A percentile compares a stretch with the other conserved stretches of the same genome.
Conservation (phyloP, 2,329 filamentous ascomycete species). For the Alternaria metachromatica region DNA sequence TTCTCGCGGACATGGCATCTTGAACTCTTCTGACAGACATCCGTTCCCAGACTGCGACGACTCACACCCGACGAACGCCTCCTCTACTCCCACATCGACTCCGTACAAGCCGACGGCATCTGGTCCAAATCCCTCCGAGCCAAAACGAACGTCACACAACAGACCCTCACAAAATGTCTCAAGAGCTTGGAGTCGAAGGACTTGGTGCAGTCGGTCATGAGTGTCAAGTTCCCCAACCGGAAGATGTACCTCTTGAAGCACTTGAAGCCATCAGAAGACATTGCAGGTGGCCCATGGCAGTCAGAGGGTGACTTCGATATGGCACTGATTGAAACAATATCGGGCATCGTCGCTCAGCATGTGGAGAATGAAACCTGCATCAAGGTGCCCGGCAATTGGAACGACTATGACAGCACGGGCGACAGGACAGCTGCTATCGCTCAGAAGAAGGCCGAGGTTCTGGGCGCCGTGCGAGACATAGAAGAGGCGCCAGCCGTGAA, state of each 20-base stretch:
- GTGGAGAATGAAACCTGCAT: constrained; percentile 77
- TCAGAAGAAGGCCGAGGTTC: constrained; percentile 46
- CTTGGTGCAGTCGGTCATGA: constrained; percentile 88
- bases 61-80: constrained; percentile 75
- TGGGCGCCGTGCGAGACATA: constrained; percentile 36
- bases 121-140: constrained; percentile 88
- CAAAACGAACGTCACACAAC: constrained; percentile 82
- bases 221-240: constrained; percentile 85
- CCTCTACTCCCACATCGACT: constrained; percentile 89
- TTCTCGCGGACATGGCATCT: not conserved
- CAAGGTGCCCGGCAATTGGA: constrained; percentile 54
- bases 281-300: constrained; percentile 94
- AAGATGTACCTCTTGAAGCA: constrained; percentile 96
- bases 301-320: constrained; percentile 89
- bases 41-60: constrained; percentile 44
- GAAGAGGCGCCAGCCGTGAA: constrained; percentile 38
- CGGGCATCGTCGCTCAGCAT: constrained; percentile 74
- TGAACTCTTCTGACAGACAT: constrained; percentile 15
- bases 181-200: constrained; percentile 83
- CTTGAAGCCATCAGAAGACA: constrained; percentile 83
- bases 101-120: constrained; percentile 81
- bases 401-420: constrained; percentile 48
- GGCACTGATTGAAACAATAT: constrained; percentile 81
- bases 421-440: constrained; percentile 42
- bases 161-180: constrained; percentile 78